Percentiles rank a stretch among this genome's conserved stretches.
phyloP scores from a whole-genome alignment of 129 eudicot genomes.

The Helianthus annuus region HanXRQr2.0-SUNRISE NC_035441.2:127006011-127006510 shows the following conservation, averaged over 20 bases:
- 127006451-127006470: too few relatives aligned
- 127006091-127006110: conserved; percentile 68
- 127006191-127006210: conserved; percentile 84
- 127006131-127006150: conserved; percentile 99
- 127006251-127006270: background rate
- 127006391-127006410: too few relatives aligned
- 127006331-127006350: conserved; percentile 87
- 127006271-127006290: background rate
- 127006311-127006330: background rate
- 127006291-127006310: background rate
- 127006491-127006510: conserved; percentile 53
- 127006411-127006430: too few relatives aligned
- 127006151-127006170: conserved; percentile 95
- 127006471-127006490: conserved; percentile 68
- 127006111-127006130: conserved; percentile 98
- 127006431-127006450: too few relatives aligned
- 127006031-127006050: background rate
- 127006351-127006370: conserved; percentile 88
- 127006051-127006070: background rate
- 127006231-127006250: conserved; percentile 94
- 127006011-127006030: background rate
- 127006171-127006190: conserved; percentile 94
- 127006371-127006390: conserved; percentile 92
- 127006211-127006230: conserved; percentile 97
- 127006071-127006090: conserved; percentile 1